Percentiles rank a stretch among this genome's conserved stretches.
Conservation (phyloP, 148 eudicot genomes). For the Vaccinium corymbosum region DNA sequence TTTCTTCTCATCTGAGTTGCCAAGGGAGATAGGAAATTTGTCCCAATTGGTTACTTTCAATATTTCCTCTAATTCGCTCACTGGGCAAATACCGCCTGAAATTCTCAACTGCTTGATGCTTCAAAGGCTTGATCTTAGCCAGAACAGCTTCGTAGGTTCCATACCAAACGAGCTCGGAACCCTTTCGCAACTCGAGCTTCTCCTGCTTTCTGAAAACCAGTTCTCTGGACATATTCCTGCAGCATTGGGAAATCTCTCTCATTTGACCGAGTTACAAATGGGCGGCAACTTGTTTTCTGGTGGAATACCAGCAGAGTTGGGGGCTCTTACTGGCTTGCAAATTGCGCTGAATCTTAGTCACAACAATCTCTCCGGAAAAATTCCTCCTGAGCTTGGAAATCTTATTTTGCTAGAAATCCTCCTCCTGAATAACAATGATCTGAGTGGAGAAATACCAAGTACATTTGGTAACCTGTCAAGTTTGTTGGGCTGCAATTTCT, state of each 20-base stretch:
- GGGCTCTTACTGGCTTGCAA: conserved; percentile 72
- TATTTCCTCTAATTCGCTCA: conserved; percentile 68
- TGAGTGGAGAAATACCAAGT: conserved; percentile 80
- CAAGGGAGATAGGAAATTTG: conserved; percentile 73
- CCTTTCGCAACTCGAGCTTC: conserved; percentile 75
- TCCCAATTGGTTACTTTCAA: conserved; percentile 67
- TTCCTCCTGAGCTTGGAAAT: conserved; percentile 81
- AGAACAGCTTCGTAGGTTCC: conserved; percentile 49
- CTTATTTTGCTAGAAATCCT: conserved; percentile 72
- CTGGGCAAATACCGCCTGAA: conserved; percentile 57
- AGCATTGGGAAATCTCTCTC: conserved; percentile 73
- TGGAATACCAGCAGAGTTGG: conserved; percentile 65
- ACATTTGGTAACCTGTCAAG: conserved; percentile 79
- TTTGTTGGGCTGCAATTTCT: conserved; percentile 75
- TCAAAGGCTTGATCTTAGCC: conserved; percentile 90
- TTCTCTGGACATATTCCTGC: conserved; percentile 70
- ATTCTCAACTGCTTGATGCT: conserved; percentile 73
- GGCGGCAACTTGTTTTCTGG: conserved; percentile 80
- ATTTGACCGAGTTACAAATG: conserved; percentile 74
- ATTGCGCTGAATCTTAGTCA: conserved; percentile 78
- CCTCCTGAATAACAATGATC: conserved; percentile 70
- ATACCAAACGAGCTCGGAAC: conserved; percentile 69
- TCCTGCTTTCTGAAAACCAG: conserved; percentile 72
- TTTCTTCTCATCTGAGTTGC: conserved; percentile 57
- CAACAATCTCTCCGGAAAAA: conserved; percentile 70